Base-by-base conservation (phyloP, 108 stramenopile genomes). In the Skeletonema potamos region DNA sequence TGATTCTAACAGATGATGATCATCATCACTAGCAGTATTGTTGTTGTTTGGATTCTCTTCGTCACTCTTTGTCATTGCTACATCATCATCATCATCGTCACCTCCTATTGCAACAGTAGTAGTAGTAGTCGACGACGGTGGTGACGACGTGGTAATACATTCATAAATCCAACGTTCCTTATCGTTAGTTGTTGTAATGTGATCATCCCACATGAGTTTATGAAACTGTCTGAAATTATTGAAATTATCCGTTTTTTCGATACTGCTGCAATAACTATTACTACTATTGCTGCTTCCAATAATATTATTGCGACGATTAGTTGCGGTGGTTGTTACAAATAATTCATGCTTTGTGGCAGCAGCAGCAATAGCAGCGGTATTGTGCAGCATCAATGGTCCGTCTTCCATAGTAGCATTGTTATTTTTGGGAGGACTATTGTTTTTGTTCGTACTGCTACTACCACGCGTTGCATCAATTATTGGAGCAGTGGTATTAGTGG, bases 161-260 rank as follows among this genome's bases (percentile, higher is more conserved):
- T 89, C 87, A 48, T 66, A 68, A 12, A 89, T 58, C 90, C 90
- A 92, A 33, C 90, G 83, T 34, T 76, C 57, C 72, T 87, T 86
- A 68, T 92, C 90, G 46, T 85, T 72, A 26, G 61, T 66, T 0
- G 86, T 86, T 9, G 88, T 87, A 9, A 86, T 64, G 18, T 12
- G 27, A 34, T 76, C 64, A 70, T 86, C 76, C 82, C 84, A 90
- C 86, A 90, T 72, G 18, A 81, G n/a, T 12, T 44, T 54, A 12
- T 64, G 70, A 44, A 81, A 76, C 4, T 62, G 20, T 44, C 7
- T 22, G 6, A 18, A 59, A 26, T 72, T 34, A 26, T 72, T 34
- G 43, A 72, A 72, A 28, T 51, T 41, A 41, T 41, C 39, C 15
- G 15, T 15, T 41, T 41, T 41, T n/a, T 15, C 2, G 0, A 41